These are phyloP conservation scores for Artemisia princeps DNA, from an alignment of 140 eudicot genomes.

Conservation along the genomic window DNA sequence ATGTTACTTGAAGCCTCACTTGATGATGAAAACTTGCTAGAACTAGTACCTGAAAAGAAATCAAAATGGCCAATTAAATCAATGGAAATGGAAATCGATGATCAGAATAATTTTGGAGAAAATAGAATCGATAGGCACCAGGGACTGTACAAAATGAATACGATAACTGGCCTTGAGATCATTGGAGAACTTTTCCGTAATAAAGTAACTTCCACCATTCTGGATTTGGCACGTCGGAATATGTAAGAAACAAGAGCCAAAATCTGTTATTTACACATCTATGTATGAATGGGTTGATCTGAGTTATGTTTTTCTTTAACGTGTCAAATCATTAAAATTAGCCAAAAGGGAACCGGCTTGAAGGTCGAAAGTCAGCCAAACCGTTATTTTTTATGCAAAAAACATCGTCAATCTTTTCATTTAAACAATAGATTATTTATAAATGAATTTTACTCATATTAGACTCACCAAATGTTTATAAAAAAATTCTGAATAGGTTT, in stretches of 20 bases:
- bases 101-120: slow-evolving; percentile 37
- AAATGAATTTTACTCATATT: background rate
- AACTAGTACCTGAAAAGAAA: slow-evolving; percentile 57
- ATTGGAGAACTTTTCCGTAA: slow-evolving; percentile 52
- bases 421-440: background rate
- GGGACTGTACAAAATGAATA: slow-evolving; percentile 50
- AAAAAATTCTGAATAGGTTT: background rate
- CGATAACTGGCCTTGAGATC: slow-evolving; percentile 65
- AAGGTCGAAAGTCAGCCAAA: background rate
- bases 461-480: background rate
- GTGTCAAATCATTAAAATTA: background rate
- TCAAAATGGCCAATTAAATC: slow-evolving; percentile 52
- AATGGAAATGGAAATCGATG: slow-evolving; percentile 68
- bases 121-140: slow-evolving; percentile 49
- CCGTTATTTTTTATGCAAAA: background rate
- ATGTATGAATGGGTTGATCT: background rate
- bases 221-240: slow-evolving; percentile 63
- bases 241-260: slow-evolving; percentile 40
- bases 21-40: slow-evolving; percentile 85
- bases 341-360: background rate
- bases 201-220: slow-evolving; percentile 59
- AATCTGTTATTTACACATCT: background rate
- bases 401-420: background rate
- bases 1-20: slow-evolving; percentile 77
- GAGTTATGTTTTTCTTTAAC: background rate